A percentile compares a stretch with the other conserved stretches of the same genome.
These are phyloP conservation scores for Epichloe elymi DNA, from an alignment of 2,329 filamentous ascomycete species.

Conservation along the genomic window DNA sequence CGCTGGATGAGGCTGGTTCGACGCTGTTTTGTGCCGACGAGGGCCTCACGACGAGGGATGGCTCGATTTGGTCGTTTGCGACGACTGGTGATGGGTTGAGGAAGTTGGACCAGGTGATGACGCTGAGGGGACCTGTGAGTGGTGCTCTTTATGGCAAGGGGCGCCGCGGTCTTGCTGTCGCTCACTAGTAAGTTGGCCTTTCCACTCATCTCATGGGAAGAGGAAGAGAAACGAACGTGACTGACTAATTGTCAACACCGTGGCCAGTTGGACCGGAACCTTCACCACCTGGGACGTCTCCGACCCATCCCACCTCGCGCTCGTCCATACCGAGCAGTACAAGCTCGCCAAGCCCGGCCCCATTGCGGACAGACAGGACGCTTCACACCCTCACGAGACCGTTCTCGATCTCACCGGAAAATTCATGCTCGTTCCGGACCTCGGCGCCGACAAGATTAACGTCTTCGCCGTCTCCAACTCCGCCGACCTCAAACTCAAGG, in stretches of 20 bases:
- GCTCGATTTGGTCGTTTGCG: conserved; percentile 31
- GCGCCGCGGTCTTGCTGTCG: conserved; percentile 27
- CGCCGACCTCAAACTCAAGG: conserved; percentile 29
- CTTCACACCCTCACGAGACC: conserved; percentile 51
- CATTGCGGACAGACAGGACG: conserved; percentile 35
- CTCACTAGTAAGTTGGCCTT: conserved; percentile 29
- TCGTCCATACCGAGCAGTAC: conserved; percentile 27
- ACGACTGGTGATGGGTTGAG: conserved; percentile 26
- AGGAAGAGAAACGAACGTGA: no score
- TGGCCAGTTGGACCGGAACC: conserved; percentile 23
- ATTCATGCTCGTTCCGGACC: conserved; percentile 52
- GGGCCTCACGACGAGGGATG: conserved; percentile 32
- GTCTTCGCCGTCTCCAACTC: conserved; percentile 32
- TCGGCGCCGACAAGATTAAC: conserved; percentile 50
- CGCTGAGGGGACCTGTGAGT: conserved; percentile 30
- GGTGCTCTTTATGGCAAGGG: conserved; percentile 28
- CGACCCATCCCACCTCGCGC: conserved; percentile 21
- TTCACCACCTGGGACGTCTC: conserved; percentile 32
- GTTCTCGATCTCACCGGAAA: conserved; percentile 49
- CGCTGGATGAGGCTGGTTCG: conserved; percentile 34
- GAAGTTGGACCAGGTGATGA: conserved; percentile 22
- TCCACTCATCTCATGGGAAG: no score
- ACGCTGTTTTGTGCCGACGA: conserved; percentile 50
- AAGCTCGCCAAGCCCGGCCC: conserved; percentile 24
- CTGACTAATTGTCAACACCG: not conserved